Evolutionary conservation across 116 monocot genomes (phyloP), one percentile per base, ranked within the genome.

Genomic region (Iris pallida): DNA sequence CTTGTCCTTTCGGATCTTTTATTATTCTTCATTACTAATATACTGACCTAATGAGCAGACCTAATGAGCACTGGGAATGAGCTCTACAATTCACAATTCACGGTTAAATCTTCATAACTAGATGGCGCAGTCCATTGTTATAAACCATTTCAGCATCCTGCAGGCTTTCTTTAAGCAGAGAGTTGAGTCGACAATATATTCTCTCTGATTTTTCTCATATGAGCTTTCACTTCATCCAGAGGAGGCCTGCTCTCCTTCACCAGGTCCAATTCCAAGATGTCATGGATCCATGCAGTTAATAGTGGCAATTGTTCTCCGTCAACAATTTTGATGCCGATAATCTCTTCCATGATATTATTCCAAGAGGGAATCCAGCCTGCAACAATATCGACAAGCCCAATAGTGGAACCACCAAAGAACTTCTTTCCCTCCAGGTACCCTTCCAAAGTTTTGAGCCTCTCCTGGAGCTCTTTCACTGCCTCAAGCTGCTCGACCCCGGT

Each of bases 381-480:
- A 13, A 54, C 53, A 44, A 63, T 63, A 10, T 72, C 72, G 1
- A 54, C 44, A 4, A 63, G 6, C 4, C 53, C 69, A 20, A 47
- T 69, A 8, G 69, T 69, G 13, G 57, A 18, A 4, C 69, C 58
- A 16, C 17, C 58, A 42, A 69, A 57, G 45, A 58, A 58, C 53
- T 69, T 57, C 20, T 47, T 69, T 4, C 44, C 69, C 40, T 69
- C 11, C 19, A 69, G 69, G 42, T 69, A 20, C 6, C 20, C 57
- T 57, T 69, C 57, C 12, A 69, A 57, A 19, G 10, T 69, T 47
- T 69, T 69, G 16, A 69, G 69, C 13, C 55, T 69, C 19, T 56
- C 45, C 45, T 69, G 58, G 17, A 69, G n/a, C 47, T 58, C 69
- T 5, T 69, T 57, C 57, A 58, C 47, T 41, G 58, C 69, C 43